phyloP scores from a whole-genome alignment of 2,329 filamentous ascomycete species.

The Rutstroemia sp. region DNA sequence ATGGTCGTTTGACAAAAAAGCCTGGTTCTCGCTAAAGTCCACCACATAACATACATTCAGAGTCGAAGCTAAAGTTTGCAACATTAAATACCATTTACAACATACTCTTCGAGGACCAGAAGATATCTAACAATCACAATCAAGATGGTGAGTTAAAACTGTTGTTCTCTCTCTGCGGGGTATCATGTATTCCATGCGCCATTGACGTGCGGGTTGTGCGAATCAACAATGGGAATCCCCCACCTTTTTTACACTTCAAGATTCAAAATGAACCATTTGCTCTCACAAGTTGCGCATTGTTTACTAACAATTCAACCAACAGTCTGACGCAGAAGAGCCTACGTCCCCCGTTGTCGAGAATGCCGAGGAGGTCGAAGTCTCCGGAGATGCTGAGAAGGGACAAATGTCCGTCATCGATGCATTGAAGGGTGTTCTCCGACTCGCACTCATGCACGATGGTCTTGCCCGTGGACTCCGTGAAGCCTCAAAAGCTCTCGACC shows the following conservation, averaged over 20 bases:
- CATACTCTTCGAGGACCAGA: constrained; percentile 28
- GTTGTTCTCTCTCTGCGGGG: neutral
- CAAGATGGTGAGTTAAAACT: constrained; percentile 14
- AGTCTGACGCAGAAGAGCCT: constrained; percentile 99
- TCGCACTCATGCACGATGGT: constrained; percentile 98
- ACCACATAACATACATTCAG: constrained; percentile 3
- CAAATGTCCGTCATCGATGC: constrained; percentile 98
- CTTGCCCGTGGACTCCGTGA: constrained; percentile 97
- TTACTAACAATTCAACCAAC: constrained; percentile 8
- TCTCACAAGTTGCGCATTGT: neutral
- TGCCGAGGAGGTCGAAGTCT: constrained; percentile 87
- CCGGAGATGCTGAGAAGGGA: constrained; percentile 80
- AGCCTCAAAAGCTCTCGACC: constrained; percentile 97
- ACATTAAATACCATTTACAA: constrained; percentile 13
- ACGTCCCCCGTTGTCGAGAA: constrained; percentile 77
- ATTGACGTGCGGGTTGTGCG: neutral
- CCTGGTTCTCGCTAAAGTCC: constrained; percentile 6
- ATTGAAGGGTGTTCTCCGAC: constrained; percentile 97
- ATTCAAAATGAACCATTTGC: constrained; percentile 3
- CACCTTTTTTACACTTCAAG: neutral
- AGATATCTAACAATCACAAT: constrained; percentile 17
- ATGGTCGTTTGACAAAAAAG: neutral
- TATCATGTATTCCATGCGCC: neutral
- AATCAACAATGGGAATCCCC: neutral
- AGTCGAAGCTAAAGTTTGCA: constrained; percentile 8